phyloP scores from a whole-genome alignment of 2,329 filamentous ascomycete species.

The Hysterium pulicare region DNA sequence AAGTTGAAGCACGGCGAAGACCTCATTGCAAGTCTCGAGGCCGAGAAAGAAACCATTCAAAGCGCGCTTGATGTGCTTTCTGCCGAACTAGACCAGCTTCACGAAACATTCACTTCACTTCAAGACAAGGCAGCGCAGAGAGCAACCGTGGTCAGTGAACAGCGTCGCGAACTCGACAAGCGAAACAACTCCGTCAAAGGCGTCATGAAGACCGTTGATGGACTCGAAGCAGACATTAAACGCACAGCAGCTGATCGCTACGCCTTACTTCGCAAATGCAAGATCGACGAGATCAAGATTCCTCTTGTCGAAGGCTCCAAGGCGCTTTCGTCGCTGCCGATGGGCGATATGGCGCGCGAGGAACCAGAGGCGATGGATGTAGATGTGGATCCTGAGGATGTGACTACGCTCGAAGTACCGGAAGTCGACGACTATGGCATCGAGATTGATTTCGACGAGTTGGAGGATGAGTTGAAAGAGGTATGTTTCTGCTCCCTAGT shows the following conservation, averaged over 20 bases:
- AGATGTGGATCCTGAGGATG: constrained; percentile 70
- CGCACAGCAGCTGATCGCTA: constrained; percentile 82
- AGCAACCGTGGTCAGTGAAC: constrained; percentile 72
- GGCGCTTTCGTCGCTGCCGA: constrained; percentile 75
- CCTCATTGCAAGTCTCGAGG: constrained; percentile 61
- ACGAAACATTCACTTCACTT: constrained; percentile 67
- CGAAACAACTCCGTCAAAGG: constrained; percentile 79
- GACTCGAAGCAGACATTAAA: constrained; percentile 80
- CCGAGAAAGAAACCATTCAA: constrained; percentile 71
- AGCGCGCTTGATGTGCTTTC: constrained; percentile 68
- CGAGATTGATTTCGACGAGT: constrained; percentile 75
- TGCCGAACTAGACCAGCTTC: constrained; percentile 72
- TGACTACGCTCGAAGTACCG: constrained; percentile 50
- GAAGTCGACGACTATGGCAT: constrained; percentile 88
- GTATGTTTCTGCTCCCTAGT: constrained; percentile 2
- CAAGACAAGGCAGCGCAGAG: constrained; percentile 66
- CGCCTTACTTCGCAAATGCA: constrained; percentile 79
- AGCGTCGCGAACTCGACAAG: constrained; percentile 76
- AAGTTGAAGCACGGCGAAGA: constrained; percentile 64
- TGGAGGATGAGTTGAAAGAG: constrained; percentile 79
- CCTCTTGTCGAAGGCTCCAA: constrained; percentile 71
- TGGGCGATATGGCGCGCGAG: constrained; percentile 69
- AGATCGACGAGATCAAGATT: constrained; percentile 87
- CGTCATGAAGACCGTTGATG: constrained; percentile 69
- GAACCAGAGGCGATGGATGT: constrained; percentile 92